A percentile compares a stretch with the other conserved stretches of the same genome.
phyloP scores from a whole-genome alignment of 225 moss, liverwort and hornwort species.

The Asterella californica region DNA sequence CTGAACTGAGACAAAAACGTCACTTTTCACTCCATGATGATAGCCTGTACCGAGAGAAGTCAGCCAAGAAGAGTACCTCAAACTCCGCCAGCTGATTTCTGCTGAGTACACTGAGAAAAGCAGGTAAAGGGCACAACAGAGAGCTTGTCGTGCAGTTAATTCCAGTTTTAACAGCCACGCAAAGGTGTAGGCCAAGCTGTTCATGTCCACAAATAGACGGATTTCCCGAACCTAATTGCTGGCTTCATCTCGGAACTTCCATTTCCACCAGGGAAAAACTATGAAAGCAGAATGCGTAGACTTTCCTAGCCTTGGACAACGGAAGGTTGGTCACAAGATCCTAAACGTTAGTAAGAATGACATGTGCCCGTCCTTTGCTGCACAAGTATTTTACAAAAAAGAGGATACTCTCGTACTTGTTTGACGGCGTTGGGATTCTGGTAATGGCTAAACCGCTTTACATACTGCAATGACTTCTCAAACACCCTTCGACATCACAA shows the following conservation, averaged over 20 bases:
- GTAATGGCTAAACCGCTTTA: constrained; percentile 90
- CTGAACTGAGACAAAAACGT: background rate
- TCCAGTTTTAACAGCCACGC: background rate
- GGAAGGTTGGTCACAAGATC: background rate
- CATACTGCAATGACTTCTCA: constrained; percentile 96
- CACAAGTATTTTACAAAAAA: background rate
- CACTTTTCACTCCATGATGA: background rate
- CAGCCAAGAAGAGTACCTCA: constrained; percentile 49
- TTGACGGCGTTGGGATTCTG: constrained; percentile 92
- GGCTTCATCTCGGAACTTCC: background rate
- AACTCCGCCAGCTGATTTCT: constrained; percentile 93
- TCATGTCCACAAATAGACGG: too few species aligned
- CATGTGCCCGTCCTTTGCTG: background rate
- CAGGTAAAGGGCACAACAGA: constrained; percentile 23
- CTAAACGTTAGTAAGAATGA: background rate
- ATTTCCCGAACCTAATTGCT: background rate
- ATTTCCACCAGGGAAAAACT: background rate
- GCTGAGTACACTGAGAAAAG: constrained; percentile 52
- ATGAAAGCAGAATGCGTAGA: background rate
- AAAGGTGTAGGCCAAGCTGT: background rate
- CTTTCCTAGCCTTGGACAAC: background rate
- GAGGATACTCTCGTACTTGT: constrained; percentile 96
- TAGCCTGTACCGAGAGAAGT: background rate
- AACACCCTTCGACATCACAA: constrained; percentile 54
- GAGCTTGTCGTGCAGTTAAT: background rate